Evolutionary conservation across 2,329 filamentous ascomycete genomes (phyloP), one percentile per base, ranked within the genome.

Genomic region (Cladosporium sp.): DNA sequence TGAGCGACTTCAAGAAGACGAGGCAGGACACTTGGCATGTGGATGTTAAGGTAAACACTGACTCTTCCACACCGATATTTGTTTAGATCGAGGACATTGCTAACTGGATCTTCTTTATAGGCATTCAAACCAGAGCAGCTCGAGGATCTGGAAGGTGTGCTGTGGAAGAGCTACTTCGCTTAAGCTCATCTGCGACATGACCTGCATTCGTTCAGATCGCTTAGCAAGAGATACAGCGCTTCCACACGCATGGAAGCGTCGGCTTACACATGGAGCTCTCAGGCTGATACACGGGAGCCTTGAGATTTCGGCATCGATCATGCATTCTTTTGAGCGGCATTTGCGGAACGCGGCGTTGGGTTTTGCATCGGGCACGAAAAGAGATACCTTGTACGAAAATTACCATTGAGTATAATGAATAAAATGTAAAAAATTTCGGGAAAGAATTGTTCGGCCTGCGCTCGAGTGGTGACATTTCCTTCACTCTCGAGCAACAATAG

Each of bases 131-230:
- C 86, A 31, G 93, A 97, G 62, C 92, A 98, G 66, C 76, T 98
- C 9, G 93, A 97, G 70, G 92, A 97, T 66, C 71, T 98, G 54
- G 91, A 96, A 64, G 93, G 93, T 49, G 95, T 98, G 44, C 76
- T 98, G 49, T 98, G 93, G 93, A 98, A 98, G 84, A 97, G 92
- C 70, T 98, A 98, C 69, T 98, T 98, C 75, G 95, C 91, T 38
- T 95, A 75, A 54, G 33, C 22, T 33, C 9, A 16, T 16, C 10
- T 7, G 22, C 22, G 22, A 28, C 22, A 5, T 4, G 4, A 7
- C 22, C 22, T 28, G 7, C 22, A 5, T 28, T 5, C 22, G 7
- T 5, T 28, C 3, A 28, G 7, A 5, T 28, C 22, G 22, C 22
- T 28, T 7, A 28, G 7, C 22, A 28, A 28, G 22, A 28, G 5